Conservation (phyloP, 2,329 filamentous ascomycete species). For the Waltergamsia citrina region DNA sequence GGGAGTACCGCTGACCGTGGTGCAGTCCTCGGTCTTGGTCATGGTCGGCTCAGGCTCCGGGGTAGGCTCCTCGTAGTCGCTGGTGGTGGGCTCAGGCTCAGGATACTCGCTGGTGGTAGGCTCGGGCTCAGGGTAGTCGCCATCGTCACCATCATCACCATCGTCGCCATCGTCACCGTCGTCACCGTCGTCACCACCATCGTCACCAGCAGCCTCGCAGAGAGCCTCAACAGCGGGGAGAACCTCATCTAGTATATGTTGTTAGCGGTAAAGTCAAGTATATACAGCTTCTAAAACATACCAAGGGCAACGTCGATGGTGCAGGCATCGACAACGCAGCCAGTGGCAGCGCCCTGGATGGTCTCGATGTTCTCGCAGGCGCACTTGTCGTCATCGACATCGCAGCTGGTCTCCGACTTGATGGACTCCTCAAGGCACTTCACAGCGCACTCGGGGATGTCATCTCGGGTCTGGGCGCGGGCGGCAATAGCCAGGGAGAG, state of each 20-base stretch:
- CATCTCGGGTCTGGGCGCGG: conserved; percentile 20
- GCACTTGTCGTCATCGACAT: conserved; percentile 21
- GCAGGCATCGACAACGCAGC: conserved; percentile 25
- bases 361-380: conserved; percentile 21
- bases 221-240: conserved; percentile 25
- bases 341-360: conserved; percentile 20
- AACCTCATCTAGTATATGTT: conserved; percentile 22
- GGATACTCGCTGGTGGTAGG: conserved; percentile 7
- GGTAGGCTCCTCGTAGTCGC: conserved; percentile 7
- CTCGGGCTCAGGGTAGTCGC: conserved; percentile 3
- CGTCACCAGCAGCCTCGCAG: conserved; percentile 14
- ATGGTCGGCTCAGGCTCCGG: conserved; percentile 4
- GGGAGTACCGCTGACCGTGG: conserved; percentile 6
- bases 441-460: conserved; percentile 27
- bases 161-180: conserved; percentile 1
- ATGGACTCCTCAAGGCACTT: conserved; percentile 23
- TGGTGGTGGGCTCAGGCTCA: conserved; percentile 5
- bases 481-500: conserved; percentile 22
- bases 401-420: conserved; percentile 18
- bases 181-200: conserved; percentile 2
- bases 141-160: conserved; percentile 3
- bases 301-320: conserved; percentile 25
- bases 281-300: too few species aligned
- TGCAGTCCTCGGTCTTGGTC: background rate
- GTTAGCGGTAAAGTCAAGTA: background rate